These are phyloP conservation scores for Aschersonia sp. DNA, from an alignment of 2,329 filamentous ascomycete species.

Conservation along the genomic window DNA sequence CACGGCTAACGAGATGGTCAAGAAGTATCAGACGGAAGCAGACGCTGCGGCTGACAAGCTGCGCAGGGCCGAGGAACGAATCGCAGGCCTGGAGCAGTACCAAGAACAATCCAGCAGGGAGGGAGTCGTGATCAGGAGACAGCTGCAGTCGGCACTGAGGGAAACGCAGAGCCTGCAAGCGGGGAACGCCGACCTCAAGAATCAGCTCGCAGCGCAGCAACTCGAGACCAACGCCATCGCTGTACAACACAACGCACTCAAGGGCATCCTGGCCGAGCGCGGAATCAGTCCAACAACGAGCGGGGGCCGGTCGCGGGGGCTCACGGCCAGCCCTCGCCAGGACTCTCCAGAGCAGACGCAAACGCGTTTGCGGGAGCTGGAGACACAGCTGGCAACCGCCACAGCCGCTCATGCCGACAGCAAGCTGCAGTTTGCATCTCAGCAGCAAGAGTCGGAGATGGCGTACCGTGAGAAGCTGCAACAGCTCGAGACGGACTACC, in stretches of 20 bases:
- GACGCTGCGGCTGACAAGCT: constrained; percentile 79
- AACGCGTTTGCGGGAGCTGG: constrained; percentile 69
- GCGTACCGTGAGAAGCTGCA: constrained; percentile 86
- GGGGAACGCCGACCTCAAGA: constrained; percentile 68
- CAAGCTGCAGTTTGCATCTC: constrained; percentile 60
- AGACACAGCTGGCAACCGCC: constrained; percentile 70
- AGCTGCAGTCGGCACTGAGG: constrained; percentile 71
- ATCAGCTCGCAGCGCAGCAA: constrained; percentile 72
- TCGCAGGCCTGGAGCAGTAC: constrained; percentile 90
- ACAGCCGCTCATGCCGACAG: constrained; percentile 75
- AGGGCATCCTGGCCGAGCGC: constrained; percentile 81
- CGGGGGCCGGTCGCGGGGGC: constrained; percentile 50
- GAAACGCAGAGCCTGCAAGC: constrained; percentile 74
- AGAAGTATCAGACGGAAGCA: constrained; percentile 79
- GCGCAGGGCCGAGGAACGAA: constrained; percentile 85
- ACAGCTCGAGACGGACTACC: constrained; percentile 92
- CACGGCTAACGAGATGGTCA: constrained; percentile 64
- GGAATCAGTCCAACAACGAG: constrained; percentile 69
- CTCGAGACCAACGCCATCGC: constrained; percentile 87
- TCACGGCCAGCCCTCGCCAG: constrained; percentile 54
- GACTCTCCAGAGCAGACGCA: constrained; percentile 58
- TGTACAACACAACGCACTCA: constrained; percentile 85
- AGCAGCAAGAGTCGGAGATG: constrained; percentile 75
- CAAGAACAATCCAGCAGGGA: constrained; percentile 95
- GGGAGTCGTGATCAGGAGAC: constrained; percentile 75